Base-by-base conservation (phyloP, 2,329 filamentous ascomycete species). In the Aureobasidium sp. region DNA sequence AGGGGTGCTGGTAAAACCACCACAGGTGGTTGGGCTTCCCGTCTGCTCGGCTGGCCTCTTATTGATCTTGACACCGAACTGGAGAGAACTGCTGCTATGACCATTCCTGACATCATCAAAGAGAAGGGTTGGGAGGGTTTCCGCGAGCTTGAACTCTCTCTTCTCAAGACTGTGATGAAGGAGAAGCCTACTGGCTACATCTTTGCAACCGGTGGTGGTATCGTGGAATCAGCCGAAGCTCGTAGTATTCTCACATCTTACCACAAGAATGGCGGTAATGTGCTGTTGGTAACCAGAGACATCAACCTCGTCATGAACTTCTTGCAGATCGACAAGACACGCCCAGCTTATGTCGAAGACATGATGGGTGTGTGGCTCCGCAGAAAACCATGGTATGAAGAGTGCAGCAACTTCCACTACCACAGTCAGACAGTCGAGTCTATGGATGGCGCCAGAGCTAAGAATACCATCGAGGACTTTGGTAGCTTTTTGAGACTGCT, bases 1-100 rank as follows among this genome's bases (percentile, higher is more conserved):
- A 86, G 94, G 66, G 94, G 94, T 62, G 94, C 92, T 44, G 94
- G 94, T 30, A 99, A 99, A 78, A 97, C 94, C 0, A 99, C 94
- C 0, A 88, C 90, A 39, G 94, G 94, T 59, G 83, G 84, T 15
- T 96, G 92, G 90, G 87, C 94, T 69, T 86, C 89, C 0, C 83
- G 83, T 64, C 83, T 88, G 32, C 79, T 97, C 1, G 84, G 86
- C 54, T 86, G 91, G 71, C 86, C 88, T 7, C 87, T 96, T 64
- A 77, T 95, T 59, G 94, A 99, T 71, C 81, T 99, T 32, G 94
- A 99, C 71, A 85, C 86, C 2, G 91, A 96, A 70, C 82, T 99
- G 16, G 94, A 99, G 74, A 80, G 79, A 42, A 83, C 84, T 27
- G 81, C 86, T 61, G 86, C 86, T 16, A 87, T 86, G 76, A 85